phyloP scores from a whole-genome alignment of 1,284 basidiomycete genomes.

The Leucoagaricus sp. region DNA sequence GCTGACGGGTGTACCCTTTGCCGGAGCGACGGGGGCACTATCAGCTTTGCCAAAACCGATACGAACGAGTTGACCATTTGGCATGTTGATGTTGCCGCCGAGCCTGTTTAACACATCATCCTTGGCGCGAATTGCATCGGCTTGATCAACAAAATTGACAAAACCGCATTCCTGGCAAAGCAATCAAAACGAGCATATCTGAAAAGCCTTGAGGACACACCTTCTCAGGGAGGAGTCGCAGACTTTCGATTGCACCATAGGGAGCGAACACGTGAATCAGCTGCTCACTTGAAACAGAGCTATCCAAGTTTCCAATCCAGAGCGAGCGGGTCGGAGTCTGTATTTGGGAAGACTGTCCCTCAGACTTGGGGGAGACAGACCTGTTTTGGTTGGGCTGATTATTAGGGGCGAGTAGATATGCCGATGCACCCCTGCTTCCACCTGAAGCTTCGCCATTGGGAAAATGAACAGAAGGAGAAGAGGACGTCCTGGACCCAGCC shows the following conservation, averaged over 20 bases:
- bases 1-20: conserved; percentile 67
- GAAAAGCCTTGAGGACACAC: conserved; percentile 41
- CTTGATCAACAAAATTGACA: conserved; percentile 96
- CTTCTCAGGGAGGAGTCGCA: conserved; percentile 95
- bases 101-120: conserved; percentile 96
- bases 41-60: conserved; percentile 98
- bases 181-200: conserved; percentile 15
- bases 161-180: conserved; percentile 89
- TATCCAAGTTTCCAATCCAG: conserved; percentile 98
- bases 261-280: conserved; percentile 93
- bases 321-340: conserved; percentile 94
- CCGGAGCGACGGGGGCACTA: conserved; percentile 86
- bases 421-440: conserved; percentile 56
- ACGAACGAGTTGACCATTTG: conserved; percentile 90
- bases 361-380: conserved; percentile 77
- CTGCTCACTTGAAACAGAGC: conserved; percentile 90
- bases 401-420: conserved; percentile 67
- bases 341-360: conserved; percentile 65
- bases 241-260: conserved; percentile 95
- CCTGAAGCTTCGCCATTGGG: conserved; percentile 49
- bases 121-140: conserved; percentile 93
- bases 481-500: conserved; percentile 48
- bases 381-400: conserved; percentile 50
- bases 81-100: conserved; percentile 91
- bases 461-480: conserved; percentile 62